phyloP scores from a whole-genome alignment of 1,139 yeast species.

The Magnusiomyces starmeri region DNA sequence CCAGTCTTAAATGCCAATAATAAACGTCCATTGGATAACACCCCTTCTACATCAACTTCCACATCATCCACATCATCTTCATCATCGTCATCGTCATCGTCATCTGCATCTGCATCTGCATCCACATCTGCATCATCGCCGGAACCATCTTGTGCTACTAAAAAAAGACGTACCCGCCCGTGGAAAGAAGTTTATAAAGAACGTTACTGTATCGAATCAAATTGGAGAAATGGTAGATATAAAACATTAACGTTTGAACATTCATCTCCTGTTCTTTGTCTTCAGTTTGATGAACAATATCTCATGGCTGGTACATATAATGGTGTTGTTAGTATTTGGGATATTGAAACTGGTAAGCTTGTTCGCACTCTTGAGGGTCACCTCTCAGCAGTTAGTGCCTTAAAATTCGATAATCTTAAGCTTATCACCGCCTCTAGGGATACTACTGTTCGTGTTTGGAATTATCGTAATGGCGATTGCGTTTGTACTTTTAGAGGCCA shows the following conservation, averaged over 20 bases:
- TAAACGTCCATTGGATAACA: slow-evolving; percentile 2
- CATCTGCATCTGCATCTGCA: not conserved
- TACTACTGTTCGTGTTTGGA: slow-evolving; percentile 90
- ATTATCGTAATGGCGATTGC: slow-evolving; percentile 88
- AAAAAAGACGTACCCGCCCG: slow-evolving; percentile 51
- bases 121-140: not conserved
- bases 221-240: slow-evolving; percentile 85
- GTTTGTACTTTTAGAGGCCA: slow-evolving; percentile 92
- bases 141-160: slow-evolving; percentile 5
- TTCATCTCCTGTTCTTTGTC: slow-evolving; percentile 78
- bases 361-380: slow-evolving; percentile 78
- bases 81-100: not conserved
- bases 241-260: slow-evolving; percentile 61
- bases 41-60: not conserved
- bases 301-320: slow-evolving; percentile 91
- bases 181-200: slow-evolving; percentile 96
- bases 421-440: slow-evolving; percentile 89
- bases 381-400: slow-evolving; percentile 72
- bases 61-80: not conserved
- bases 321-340: slow-evolving; percentile 85
- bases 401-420: slow-evolving; percentile 81
- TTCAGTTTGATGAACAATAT: slow-evolving; percentile 71
- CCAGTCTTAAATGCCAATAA: not conserved
- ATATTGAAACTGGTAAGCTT: slow-evolving; percentile 67
- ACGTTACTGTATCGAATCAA: slow-evolving; percentile 80